Conservation (phyloP, 192 early-diverging fungal species). For the Coemansia umbellata region DNA sequence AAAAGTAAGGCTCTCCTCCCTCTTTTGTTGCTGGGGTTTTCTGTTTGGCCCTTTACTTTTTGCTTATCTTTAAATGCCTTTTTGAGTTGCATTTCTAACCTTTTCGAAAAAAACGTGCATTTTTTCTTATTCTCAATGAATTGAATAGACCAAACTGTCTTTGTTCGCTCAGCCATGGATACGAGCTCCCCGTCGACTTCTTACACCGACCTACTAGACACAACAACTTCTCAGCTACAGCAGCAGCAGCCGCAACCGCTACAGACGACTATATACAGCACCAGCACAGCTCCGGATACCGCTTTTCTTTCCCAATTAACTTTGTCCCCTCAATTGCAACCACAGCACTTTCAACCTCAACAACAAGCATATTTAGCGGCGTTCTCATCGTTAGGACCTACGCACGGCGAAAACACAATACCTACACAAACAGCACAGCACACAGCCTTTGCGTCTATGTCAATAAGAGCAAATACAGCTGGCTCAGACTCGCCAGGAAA, state of each 20-base stretch:
- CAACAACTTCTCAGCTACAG: not conserved
- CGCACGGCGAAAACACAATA: not conserved
- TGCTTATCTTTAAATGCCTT: not conserved
- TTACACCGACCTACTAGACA: not conserved
- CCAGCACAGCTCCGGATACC: not conserved
- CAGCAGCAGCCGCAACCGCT: not conserved
- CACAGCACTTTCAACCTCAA: not conserved
- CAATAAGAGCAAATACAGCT: not conserved
- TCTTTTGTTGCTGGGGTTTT: not conserved
- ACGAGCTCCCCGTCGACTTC: slow-evolving; percentile 2
- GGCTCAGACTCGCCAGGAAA: slow-evolving; percentile 10
- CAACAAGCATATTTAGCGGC: not conserved
- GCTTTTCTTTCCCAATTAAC: not conserved
- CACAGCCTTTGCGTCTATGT: too few relatives aligned
- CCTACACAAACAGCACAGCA: not conserved
- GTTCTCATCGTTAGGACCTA: not conserved
- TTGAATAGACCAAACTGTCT: not conserved
- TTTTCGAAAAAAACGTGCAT: not conserved
- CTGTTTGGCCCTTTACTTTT: not conserved
- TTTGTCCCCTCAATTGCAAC: not conserved
- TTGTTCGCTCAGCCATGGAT: not conserved
- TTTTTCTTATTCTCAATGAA: not conserved
- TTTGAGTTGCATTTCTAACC: not conserved
- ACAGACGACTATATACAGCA: not conserved
- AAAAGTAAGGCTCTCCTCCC: too few relatives aligned